Evolutionary conservation across 2,329 filamentous ascomycete genomes (phyloP).

Genomic region (Neonectria faginata): DNA sequence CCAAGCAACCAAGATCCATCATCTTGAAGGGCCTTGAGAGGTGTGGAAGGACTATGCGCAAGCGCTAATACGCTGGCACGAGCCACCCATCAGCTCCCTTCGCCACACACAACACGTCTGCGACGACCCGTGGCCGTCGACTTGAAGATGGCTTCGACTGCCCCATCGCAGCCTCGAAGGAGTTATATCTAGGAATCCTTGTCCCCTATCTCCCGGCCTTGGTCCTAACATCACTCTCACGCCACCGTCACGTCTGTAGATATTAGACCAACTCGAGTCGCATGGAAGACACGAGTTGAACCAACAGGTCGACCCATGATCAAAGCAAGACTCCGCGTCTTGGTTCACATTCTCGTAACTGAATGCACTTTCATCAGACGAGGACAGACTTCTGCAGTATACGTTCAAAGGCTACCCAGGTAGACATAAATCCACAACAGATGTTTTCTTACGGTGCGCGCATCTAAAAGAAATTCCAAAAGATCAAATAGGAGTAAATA

Average conservation of each 20-base stretch:
- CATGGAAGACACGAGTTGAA: neutral
- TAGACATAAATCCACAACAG: conserved; percentile 15
- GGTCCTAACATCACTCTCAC: neutral
- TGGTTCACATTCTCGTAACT: no score
- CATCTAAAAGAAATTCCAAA: conserved; percentile 13
- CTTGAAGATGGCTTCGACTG: neutral
- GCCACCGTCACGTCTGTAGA: neutral
- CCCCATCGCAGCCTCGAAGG: neutral
- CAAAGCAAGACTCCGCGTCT: no score
- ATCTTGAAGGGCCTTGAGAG: neutral
- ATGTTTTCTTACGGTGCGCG: conserved; percentile 15
- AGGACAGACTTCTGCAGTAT: neutral
- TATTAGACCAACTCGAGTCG: neutral
- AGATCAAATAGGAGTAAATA: conserved; percentile 40
- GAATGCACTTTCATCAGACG: neutral
- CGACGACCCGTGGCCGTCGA: neutral
- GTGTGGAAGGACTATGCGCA: neutral
- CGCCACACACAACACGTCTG: neutral
- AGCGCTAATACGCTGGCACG: neutral
- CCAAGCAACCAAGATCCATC: no score
- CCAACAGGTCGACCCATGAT: neutral
- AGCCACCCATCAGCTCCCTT: no score
- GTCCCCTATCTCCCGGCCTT: neutral
- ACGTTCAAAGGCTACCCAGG: conserved; percentile 1
- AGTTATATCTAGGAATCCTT: neutral